Evolutionary conservation across 2,329 filamentous ascomycete genomes (phyloP).

Genomic region (Colletotrichum sp.): DNA sequence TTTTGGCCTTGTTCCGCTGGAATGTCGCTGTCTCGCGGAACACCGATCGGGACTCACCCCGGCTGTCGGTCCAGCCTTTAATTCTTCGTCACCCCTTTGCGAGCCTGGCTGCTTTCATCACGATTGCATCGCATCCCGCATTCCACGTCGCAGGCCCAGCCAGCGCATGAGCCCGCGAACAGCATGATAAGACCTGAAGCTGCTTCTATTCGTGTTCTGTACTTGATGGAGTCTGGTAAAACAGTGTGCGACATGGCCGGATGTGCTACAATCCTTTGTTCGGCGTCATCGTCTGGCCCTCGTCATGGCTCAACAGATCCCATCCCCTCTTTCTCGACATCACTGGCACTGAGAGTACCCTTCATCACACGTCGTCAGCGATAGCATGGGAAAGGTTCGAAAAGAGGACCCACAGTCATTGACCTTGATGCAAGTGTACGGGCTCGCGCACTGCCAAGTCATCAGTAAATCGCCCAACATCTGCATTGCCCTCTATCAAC

Average conservation of each 20-base stretch:
- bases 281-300: neutral
- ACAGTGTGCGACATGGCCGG: neutral
- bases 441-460: neutral
- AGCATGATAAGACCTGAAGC: neutral
- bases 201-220: neutral
- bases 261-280: neutral
- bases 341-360: constrained; percentile 18
- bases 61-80: neutral
- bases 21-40: constrained; percentile 7
- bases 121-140: neutral
- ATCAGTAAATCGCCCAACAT: neutral
- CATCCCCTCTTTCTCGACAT: neutral
- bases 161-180: neutral
- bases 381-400: too few relatives aligned
- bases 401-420: constrained; percentile 7
- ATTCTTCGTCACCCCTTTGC: neutral
- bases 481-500: neutral
- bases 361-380: neutral
- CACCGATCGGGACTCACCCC: neutral
- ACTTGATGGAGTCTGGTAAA: neutral
- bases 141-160: neutral
- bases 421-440: constrained; percentile 1
- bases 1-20: neutral
- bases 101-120: neutral
- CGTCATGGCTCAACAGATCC: neutral